Evolutionary conservation across 148 eudicot genomes (phyloP).

Genomic region (Rhododendron henanense): DNA sequence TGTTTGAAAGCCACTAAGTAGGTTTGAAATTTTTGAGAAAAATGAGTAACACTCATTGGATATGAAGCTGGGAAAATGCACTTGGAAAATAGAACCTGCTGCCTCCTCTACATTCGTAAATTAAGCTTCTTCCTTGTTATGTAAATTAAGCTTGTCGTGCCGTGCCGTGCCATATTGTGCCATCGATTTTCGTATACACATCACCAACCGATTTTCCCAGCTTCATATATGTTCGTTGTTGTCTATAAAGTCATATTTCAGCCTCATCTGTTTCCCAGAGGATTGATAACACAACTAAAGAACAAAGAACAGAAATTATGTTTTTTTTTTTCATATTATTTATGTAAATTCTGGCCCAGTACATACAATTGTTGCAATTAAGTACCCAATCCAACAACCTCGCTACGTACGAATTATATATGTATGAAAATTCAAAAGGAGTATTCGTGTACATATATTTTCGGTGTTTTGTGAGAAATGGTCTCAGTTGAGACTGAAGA

Average conservation of each 20-base stretch:
- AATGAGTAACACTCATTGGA: not conserved
- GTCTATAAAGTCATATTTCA: too few species aligned
- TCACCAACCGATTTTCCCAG: too few species aligned
- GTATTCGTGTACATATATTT: constrained; percentile 11
- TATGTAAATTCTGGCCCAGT: not conserved
- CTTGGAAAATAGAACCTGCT: not conserved
- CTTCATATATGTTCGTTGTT: too few species aligned
- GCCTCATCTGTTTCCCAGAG: too few species aligned
- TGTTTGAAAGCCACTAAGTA: not conserved
- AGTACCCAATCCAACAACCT: not conserved
- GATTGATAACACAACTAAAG: too few species aligned
- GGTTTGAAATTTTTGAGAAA: not conserved
- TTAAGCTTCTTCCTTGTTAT: too few species aligned
- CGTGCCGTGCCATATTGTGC: too few species aligned
- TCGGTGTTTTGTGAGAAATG: not conserved
- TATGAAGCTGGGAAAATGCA: too few species aligned
- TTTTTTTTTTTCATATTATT: too few species aligned
- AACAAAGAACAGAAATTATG: not conserved
- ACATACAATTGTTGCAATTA: not conserved
- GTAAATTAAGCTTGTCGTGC: too few species aligned
- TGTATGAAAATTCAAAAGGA: not conserved
- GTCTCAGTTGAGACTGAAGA: constrained; percentile 20
- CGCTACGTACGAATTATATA: not conserved
- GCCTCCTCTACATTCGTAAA: too few species aligned
- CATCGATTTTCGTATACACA: too few species aligned